Base-by-base conservation (phyloP, 306 rosid species). In the Fragaria nilgerrensis region DNA sequence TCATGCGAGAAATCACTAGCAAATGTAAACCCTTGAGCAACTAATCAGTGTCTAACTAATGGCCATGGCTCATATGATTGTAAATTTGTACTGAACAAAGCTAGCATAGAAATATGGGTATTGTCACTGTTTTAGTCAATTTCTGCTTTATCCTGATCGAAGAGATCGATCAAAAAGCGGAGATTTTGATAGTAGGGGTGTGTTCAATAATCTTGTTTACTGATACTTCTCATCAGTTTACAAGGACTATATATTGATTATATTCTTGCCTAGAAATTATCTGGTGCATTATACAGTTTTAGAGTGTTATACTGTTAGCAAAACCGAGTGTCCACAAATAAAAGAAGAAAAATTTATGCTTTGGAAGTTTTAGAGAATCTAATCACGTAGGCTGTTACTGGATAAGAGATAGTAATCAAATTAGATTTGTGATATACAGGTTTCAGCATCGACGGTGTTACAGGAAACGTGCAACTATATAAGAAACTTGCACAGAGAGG, bases 391-490 rank as follows among this genome's bases (percentile, higher is more conserved):
- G 8, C 44, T 41, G 45, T 43, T 43, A 43, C 1, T 41, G 2
- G 11, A 0, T 14, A 36, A 5, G 29, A 27, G 12, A 63, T 29
- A 29, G 7, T 63, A 63, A 63, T 63, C 22, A 34, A 17, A 32
- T 32, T 32, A 32, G 68, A 63, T 63, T 63, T 34, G 43, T 32
- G 43, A 34, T 32, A 36, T 37, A 9, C 85, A 93, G 98, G 96
- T 80, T 58, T 87, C 98, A 72, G 91, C 98, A 25, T 65, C 96
- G 0, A 88, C 81, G 68, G 93, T 90, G 72, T 79, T 93, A 83
- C 98, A 93, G 25, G 98, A 93, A 84, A 93, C 96, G 0, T 93
- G 98, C 87, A 93, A 87, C 84, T 90, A 93, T 59, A 93, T 93
- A 6, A 90, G 88, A 82, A 93, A 64, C 86, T 82, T 93, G 85